Evolutionary conservation across 371 early-diverging fungal genomes (phyloP).

Genomic region (Capillidium heterosporum): DNA sequence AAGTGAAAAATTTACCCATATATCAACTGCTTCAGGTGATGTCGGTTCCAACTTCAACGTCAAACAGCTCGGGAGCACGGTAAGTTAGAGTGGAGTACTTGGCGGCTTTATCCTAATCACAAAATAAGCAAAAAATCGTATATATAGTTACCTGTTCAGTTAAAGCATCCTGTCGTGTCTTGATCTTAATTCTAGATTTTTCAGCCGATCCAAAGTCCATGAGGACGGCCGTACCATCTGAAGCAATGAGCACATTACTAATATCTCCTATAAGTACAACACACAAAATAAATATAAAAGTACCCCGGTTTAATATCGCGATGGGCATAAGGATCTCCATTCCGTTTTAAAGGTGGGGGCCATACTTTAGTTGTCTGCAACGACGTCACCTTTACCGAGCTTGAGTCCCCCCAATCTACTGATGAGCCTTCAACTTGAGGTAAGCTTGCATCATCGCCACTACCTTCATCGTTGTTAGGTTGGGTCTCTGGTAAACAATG

Average conservation of each 20-base stretch:
- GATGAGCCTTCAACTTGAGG: not conserved
- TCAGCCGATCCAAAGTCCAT: constrained; percentile 65
- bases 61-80: constrained; percentile 65
- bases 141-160: constrained; percentile 25
- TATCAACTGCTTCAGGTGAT: constrained; percentile 54
- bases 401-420: not conserved
- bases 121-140: not conserved
- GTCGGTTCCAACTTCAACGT: constrained; percentile 37
- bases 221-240: constrained; percentile 40
- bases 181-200: constrained; percentile 30
- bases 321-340: constrained; percentile 40
- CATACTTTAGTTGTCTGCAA: not conserved
- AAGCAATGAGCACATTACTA: constrained; percentile 31
- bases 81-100: constrained; percentile 58
- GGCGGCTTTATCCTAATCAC: constrained; percentile 40
- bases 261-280: not conserved
- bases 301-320: constrained; percentile 69
- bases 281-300: not conserved
- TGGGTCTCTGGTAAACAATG: constrained; percentile 26
- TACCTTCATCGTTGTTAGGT: constrained; percentile 4
- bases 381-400: not conserved
- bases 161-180: constrained; percentile 39
- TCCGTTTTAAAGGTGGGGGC: constrained; percentile 2
- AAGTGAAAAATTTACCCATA: constrained; percentile 29
- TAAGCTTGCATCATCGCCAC: not conserved